phyloP scores from a whole-genome alignment of 192 early-diverging fungal genomes.

The Linnemannia elongata region DNA sequence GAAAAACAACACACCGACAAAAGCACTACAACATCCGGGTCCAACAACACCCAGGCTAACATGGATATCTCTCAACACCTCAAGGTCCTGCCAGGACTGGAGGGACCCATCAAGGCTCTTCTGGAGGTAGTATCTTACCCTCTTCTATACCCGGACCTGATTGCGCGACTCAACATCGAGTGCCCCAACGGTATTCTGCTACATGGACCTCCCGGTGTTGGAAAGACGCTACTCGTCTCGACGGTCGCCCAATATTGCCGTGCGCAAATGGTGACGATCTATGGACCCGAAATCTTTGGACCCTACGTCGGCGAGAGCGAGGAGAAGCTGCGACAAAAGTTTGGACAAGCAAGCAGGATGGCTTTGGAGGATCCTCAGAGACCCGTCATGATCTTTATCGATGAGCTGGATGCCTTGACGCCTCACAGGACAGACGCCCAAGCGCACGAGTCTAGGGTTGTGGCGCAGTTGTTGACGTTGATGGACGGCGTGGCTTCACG shows the following conservation, averaged over 20 bases:
- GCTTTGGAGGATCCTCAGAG: conserved; percentile 32
- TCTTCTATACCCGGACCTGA: conserved; percentile 71
- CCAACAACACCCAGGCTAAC: background rate
- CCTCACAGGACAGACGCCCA: conserved; percentile 72
- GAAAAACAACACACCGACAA: conserved; percentile 2
- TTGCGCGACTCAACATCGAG: conserved; percentile 78
- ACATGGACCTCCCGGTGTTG: conserved; percentile 95
- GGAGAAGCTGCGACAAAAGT: conserved; percentile 76
- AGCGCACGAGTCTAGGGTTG: conserved; percentile 81
- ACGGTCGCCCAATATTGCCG: conserved; percentile 73
- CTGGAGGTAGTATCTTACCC: conserved; percentile 86
- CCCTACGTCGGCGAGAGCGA: conserved; percentile 92
- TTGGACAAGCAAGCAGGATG: conserved; percentile 72
- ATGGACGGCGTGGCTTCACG: conserved; percentile 87
- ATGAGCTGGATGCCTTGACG: conserved; percentile 91
- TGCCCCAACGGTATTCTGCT: conserved; percentile 89
- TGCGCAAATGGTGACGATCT: conserved; percentile 80
- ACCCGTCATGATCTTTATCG: conserved; percentile 93
- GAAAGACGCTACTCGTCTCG: conserved; percentile 91
- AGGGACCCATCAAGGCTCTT: conserved; percentile 79
- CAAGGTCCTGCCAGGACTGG: conserved; percentile 73
- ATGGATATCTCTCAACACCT: conserved; percentile 14
- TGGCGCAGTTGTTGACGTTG: conserved; percentile 89
- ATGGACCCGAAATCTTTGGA: conserved; percentile 89
- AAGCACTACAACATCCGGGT: background rate